Conservation (phyloP, 1,284 basidiomycete species). For the Inonotus hispidus region DNA sequence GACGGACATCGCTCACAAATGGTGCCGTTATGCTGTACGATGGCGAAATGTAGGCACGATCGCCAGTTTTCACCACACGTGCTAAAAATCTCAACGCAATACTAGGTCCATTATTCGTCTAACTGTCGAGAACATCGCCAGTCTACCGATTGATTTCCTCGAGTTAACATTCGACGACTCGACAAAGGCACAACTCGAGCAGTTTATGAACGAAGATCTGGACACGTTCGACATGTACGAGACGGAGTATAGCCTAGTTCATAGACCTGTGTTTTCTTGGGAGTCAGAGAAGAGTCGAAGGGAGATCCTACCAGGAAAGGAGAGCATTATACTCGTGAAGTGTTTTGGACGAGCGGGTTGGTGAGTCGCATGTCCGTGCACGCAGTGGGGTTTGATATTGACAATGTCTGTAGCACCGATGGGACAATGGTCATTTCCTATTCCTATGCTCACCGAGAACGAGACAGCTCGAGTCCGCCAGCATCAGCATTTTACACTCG, state of each 20-base stretch:
- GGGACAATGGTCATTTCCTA: constrained; percentile 84
- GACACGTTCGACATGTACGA: constrained; percentile 86
- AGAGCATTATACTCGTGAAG: constrained; percentile 59
- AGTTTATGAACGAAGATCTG: constrained; percentile 72
- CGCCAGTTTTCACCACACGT: background rate
- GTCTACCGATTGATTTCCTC: constrained; percentile 79
- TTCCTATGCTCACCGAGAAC: constrained; percentile 53
- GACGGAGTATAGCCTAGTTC: constrained; percentile 77
- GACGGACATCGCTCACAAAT: constrained; percentile 83
- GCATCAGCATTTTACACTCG: constrained; percentile 72
- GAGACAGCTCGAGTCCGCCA: constrained; percentile 30
- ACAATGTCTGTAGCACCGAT: constrained; percentile 46
- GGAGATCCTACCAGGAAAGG: constrained; percentile 66
- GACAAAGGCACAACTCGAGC: constrained; percentile 70
- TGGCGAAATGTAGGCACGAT: constrained; percentile 69
- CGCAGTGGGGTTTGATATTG: background rate
- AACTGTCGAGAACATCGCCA: constrained; percentile 84
- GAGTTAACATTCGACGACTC: constrained; percentile 87
- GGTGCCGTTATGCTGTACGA: constrained; percentile 92
- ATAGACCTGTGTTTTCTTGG: constrained; percentile 82
- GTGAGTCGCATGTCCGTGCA: constrained; percentile 40
- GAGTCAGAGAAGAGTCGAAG: constrained; percentile 46
- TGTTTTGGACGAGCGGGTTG: constrained; percentile 90
- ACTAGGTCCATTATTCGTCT: constrained; percentile 74
- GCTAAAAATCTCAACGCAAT: constrained; percentile 14